These are phyloP conservation scores for Aspergillus sp. DNA, from an alignment of 2,329 filamentous ascomycete genomes.

Conservation along the genomic window DNA sequence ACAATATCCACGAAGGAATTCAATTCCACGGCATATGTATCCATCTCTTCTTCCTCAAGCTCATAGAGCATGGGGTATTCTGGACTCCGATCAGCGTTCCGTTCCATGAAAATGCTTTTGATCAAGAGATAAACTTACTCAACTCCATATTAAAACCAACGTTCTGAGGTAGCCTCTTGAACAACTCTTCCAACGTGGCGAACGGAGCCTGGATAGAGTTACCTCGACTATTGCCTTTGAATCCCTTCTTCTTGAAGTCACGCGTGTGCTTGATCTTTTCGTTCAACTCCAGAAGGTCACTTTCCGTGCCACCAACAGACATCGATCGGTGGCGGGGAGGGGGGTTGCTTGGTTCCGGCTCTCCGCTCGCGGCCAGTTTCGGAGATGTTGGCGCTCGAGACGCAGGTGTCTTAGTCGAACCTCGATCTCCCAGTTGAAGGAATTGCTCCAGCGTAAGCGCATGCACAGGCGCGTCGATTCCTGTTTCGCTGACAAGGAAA, in stretches of 20 bases:
- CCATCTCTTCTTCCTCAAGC: constrained; percentile 93
- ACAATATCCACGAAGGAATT: constrained; percentile 97
- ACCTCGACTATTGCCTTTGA: constrained; percentile 91
- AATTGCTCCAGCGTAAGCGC: constrained; percentile 91
- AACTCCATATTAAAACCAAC: constrained; percentile 99
- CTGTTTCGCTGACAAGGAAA: constrained; percentile 95
- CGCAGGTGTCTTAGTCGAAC: constrained; percentile 45
- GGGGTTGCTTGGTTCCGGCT: constrained; percentile 14
- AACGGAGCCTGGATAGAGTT: constrained; percentile 96
- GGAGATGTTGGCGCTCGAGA: constrained; percentile 37
- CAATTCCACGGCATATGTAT: constrained; percentile 90
- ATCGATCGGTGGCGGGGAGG: constrained; percentile 52
- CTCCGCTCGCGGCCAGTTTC: constrained; percentile 17
- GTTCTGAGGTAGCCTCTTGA: constrained; percentile 74
- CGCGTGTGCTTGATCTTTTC: constrained; percentile 97
- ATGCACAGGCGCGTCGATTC: constrained; percentile 94
- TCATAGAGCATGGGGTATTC: constrained; percentile 98
- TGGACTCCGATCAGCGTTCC: constrained; percentile 31
- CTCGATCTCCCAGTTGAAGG: constrained; percentile 73
- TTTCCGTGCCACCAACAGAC: constrained; percentile 57
- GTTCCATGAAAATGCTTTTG: constrained; percentile 14
- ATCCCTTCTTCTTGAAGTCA: constrained; percentile 91
- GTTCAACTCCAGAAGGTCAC: constrained; percentile 45
- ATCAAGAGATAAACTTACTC: constrained; percentile 50
- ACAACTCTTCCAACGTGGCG: constrained; percentile 90